Percentiles rank a stretch among this genome's conserved stretches.
Conservation (phyloP, 2,329 filamentous ascomycete species). For the Elsinoe perseae region DNA sequence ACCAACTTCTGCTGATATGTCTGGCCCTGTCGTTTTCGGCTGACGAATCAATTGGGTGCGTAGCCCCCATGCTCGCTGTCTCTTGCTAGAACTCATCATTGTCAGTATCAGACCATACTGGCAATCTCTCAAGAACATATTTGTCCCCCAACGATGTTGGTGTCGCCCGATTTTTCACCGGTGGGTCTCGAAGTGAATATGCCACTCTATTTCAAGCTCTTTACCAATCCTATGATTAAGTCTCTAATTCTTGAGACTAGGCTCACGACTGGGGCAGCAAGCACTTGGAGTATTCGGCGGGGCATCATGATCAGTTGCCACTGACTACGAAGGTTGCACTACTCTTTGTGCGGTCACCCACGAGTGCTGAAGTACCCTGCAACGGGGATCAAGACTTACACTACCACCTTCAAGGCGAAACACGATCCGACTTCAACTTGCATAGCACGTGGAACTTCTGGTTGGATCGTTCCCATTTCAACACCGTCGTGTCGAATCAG, state of each 20-base stretch:
- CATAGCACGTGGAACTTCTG: conserved; percentile 16
- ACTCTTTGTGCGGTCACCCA: conserved; percentile 27
- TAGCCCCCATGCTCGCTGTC: neutral
- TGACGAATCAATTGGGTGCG: neutral
- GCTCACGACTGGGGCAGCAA: conserved; percentile 8
- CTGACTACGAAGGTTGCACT: conserved; percentile 25
- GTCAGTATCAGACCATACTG: neutral
- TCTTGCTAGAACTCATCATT: neutral
- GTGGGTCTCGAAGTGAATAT: conserved; percentile 10
- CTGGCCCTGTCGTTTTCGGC: neutral
- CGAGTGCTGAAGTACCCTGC: conserved; percentile 25
- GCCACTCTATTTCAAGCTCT: conserved; percentile 12
- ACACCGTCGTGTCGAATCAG: conserved; percentile 23
- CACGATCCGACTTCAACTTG: conserved; percentile 17
- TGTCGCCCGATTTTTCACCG: neutral
- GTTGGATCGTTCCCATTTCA: conserved; percentile 19
- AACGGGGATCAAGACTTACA: conserved; percentile 20
- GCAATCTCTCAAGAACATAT: neutral
- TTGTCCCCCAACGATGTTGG: neutral
- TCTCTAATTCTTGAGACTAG: conserved; percentile 12
- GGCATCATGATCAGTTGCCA: conserved; percentile 18
- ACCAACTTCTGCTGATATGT: neutral
- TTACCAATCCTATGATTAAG: conserved; percentile 8
- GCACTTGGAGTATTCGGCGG: conserved; percentile 18
- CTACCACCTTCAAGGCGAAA: conserved; percentile 14